These are phyloP conservation scores for Avena sativa DNA, from an alignment of 176 grass and related monocot species.

Conservation along the genomic window DNA sequence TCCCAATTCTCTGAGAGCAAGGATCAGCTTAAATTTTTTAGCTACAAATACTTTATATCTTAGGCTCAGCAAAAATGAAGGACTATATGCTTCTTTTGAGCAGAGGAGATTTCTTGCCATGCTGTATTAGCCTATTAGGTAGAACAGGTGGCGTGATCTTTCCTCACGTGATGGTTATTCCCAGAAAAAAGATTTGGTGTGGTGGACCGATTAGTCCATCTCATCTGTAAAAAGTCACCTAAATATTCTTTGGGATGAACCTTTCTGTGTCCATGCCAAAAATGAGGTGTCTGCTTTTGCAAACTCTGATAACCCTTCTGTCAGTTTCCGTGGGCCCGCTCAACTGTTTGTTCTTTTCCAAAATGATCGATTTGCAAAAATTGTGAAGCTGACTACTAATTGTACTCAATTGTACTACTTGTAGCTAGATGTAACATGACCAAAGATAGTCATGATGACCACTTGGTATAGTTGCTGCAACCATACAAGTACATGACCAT, in stretches of 20 bases:
- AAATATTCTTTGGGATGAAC: neutral
- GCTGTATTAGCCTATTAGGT: constrained; percentile 42
- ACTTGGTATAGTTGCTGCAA: neutral
- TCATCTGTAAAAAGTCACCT: neutral
- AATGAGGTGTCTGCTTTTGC: neutral
- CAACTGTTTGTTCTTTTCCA: neutral
- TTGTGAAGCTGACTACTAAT: neutral
- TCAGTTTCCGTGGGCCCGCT: neutral
- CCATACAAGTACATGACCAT: neutral
- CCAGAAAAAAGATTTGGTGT: neutral
- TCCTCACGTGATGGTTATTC: constrained; percentile 12
- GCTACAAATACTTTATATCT: too few species aligned
- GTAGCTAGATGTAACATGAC: neutral
- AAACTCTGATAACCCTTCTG: neutral
- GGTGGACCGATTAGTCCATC: neutral
- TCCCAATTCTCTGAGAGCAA: too few species aligned
- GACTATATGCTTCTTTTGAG: neutral
- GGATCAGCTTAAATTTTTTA: too few species aligned
- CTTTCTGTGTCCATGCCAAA: neutral
- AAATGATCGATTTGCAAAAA: neutral
- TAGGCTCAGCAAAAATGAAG: neutral
- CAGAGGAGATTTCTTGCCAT: neutral
- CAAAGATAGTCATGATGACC: too few species aligned
- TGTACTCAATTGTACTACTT: neutral
- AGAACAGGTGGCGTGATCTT: neutral